These are phyloP conservation scores for Penicillium pancosmium DNA, from an alignment of 495 filamentous ascomycete genomes.

Conservation along the genomic window DNA sequence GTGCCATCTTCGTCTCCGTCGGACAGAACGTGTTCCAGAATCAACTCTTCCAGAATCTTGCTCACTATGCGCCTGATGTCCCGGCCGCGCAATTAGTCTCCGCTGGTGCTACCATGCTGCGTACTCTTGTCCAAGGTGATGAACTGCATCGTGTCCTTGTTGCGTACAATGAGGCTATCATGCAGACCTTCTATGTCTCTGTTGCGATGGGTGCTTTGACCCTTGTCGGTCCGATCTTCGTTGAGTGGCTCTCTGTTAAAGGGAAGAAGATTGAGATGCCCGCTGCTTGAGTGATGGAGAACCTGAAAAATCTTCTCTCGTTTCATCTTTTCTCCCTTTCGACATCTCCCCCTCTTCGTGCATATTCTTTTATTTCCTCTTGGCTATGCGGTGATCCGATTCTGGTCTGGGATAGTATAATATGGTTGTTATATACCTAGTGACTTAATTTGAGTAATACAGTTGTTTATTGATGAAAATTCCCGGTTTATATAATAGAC, in stretches of 20 bases:
- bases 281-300: conserved; percentile 35
- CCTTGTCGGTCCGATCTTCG: conserved; percentile 59
- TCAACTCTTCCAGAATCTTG: conserved; percentile 61
- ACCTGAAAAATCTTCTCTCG: background rate
- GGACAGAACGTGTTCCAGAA: conserved; percentile 80
- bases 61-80: conserved; percentile 49
- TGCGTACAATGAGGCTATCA: conserved; percentile 74
- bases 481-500: too few species aligned
- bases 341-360: conserved; percentile 5
- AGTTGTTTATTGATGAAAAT: conserved; percentile 1
- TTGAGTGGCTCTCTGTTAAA: conserved; percentile 85
- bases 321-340: conserved; percentile 15
- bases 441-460: conserved; percentile 7
- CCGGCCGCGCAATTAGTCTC: conserved; percentile 52
- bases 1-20: conserved; percentile 73
- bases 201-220: conserved; percentile 64
- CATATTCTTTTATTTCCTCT: conserved; percentile 9
- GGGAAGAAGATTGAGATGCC: conserved; percentile 74
- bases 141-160: conserved; percentile 56
- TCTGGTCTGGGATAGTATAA: conserved; percentile 7
- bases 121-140: conserved; percentile 45
- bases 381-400: background rate
- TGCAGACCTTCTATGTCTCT: conserved; percentile 67
- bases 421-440: conserved; percentile 10
- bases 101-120: conserved; percentile 70